Percentiles rank a stretch among this genome's conserved stretches.
phyloP scores from a whole-genome alignment of 148 eudicot genomes.

The Vaccinium vitisidaea region DNA sequence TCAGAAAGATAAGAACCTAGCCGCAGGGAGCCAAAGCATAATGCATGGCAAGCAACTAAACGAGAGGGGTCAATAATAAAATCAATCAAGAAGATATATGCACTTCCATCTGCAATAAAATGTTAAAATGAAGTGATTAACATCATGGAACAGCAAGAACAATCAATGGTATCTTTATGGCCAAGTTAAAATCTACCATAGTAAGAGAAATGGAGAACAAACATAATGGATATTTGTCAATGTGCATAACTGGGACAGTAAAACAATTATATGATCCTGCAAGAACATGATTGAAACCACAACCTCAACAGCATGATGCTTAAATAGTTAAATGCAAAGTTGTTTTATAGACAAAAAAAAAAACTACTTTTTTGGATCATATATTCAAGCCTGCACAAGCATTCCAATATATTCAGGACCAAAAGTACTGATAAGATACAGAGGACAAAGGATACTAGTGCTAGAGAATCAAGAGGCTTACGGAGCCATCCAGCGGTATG shows the following conservation, averaged over 20 bases:
- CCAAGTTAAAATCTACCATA: background rate
- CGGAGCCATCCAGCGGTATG: slow-evolving; percentile 99
- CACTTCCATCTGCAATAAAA: background rate
- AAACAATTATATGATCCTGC: background rate
- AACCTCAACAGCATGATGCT: background rate
- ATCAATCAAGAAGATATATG: background rate
- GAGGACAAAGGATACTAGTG: background rate
- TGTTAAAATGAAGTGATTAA: background rate
- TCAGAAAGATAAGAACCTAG: background rate
- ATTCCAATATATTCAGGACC: background rate
- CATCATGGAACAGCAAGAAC: background rate
- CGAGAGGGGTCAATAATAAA: background rate
- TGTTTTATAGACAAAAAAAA: background rate
- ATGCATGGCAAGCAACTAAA: background rate
- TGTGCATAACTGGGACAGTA: background rate
- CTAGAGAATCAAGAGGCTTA: slow-evolving; percentile 37
- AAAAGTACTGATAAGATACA: background rate
- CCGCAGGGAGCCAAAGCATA: background rate
- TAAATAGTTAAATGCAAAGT: background rate
- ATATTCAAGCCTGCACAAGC: background rate
- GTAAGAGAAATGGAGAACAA: background rate
- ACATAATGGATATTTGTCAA: background rate
- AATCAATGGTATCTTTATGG: background rate
- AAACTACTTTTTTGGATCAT: background rate
- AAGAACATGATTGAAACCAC: background rate